Evolutionary conservation across 2,329 filamentous ascomycete species (phyloP), one percentile per base, ranked within the genome.

Genomic region (Cyanodermella asteris): DNA sequence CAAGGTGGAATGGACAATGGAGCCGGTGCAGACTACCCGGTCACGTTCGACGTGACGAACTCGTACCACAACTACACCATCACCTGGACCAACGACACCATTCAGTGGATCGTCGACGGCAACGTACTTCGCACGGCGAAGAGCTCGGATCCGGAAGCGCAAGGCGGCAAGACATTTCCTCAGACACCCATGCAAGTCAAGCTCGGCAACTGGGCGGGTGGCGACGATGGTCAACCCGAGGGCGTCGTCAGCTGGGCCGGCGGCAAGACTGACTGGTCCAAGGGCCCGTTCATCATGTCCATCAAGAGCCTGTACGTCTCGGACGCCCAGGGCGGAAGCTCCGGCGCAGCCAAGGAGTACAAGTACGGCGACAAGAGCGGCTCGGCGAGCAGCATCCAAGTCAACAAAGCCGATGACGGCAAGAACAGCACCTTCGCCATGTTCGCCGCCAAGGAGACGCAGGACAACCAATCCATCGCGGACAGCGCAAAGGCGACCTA

Each of bases 131-230:
- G n/a, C n/a, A 68, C 72, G 5, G 65, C 93, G 24, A 72, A 87
- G 30, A 74, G 74, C 8, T 60, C 93, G 29, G 68, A 61, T 22
- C 64, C 66, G 21, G 57, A 53, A 24, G 76, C 81, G 31, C 63
- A 72, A 31, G 59, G 58, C 34, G 75, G 91, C 49, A n/a, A n/a
- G n/a, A n/a, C n/a, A n/a, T 97, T 87, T 43, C 87, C 84, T 6
- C 84, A 94, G 53, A 81, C 80, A 1, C 84, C 84, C 4, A 91
- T 91, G 78, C 73, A 80, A 50, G 55, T 94, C 51, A 90, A 82
- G 50, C 70, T 93, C 38, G 84, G 84, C 31, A 58, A 73, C 29
- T 94, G 84, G 84, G 70, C 78, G 25, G 84, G 81, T 40, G 87
- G 84, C 37, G 87, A 93, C n/a, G n/a, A n/a, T n/a, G n/a, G n/a